A percentile compares a stretch with the other conserved stretches of the same genome.
These are phyloP conservation scores for Reticulascus tulasneorum DNA, from an alignment of 2,329 filamentous ascomycete genomes.

Conservation along the genomic window DNA sequence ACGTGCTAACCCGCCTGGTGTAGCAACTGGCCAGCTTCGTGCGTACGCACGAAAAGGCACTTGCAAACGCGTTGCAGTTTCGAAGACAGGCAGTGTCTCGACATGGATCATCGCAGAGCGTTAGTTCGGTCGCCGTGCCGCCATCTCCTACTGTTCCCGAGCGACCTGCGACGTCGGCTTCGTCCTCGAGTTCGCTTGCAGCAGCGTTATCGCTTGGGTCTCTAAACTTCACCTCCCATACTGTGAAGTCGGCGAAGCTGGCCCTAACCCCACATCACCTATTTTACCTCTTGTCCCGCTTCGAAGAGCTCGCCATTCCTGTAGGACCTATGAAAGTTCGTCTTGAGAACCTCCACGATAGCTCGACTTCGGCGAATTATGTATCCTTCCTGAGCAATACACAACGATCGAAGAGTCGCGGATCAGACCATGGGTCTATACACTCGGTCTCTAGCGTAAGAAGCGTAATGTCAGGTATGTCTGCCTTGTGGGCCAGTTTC, in stretches of 20 bases:
- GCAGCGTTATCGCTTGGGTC: constrained; percentile 83
- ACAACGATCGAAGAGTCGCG: constrained; percentile 72
- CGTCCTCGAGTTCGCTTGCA: constrained; percentile 71
- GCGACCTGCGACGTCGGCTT: constrained; percentile 61
- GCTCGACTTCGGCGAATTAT: constrained; percentile 82
- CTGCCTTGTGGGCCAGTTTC: constrained; percentile 84
- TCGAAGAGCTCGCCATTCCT: constrained; percentile 85
- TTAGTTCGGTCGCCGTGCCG: constrained; percentile 53
- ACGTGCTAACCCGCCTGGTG: constrained; percentile 2
- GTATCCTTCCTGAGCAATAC: constrained; percentile 89
- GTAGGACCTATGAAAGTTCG: constrained; percentile 96
- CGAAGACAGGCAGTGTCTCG: constrained; percentile 67
- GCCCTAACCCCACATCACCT: constrained; percentile 93
- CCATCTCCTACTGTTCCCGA: constrained; percentile 52
- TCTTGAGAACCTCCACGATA: constrained; percentile 89
- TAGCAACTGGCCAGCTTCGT: constrained; percentile 96
- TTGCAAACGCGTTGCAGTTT: constrained; percentile 91
- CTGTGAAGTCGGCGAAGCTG: constrained; percentile 83
- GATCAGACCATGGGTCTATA: constrained; percentile 83
- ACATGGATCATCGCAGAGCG: constrained; percentile 65
- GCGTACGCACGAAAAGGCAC: constrained; percentile 92
- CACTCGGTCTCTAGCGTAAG: constrained; percentile 95
- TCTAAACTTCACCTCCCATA: constrained; percentile 79
- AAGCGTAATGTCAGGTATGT: constrained; percentile 97
- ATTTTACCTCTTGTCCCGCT: constrained; percentile 91